phyloP scores from a whole-genome alignment of 352 stramenopile genomes.

The Pythium rishiriense region DNA sequence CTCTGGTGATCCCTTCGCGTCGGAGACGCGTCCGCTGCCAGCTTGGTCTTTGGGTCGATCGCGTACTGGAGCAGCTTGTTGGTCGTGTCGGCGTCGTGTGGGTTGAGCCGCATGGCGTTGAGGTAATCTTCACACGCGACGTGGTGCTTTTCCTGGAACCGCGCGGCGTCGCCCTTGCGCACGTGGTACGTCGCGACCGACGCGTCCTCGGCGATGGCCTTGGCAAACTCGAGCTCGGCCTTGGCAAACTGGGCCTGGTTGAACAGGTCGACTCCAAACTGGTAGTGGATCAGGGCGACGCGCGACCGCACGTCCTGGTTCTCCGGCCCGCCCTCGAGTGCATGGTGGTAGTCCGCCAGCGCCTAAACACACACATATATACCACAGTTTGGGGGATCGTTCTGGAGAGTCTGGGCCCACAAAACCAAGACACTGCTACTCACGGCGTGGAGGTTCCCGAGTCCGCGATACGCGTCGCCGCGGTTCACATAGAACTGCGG shows the following conservation, averaged over 20 bases:
- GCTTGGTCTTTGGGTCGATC: conserved; percentile 15
- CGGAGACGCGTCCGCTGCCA: neutral
- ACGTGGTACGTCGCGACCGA: conserved; percentile 62
- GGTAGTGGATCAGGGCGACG: conserved; percentile 76
- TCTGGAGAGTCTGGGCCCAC: too few relatives aligned
- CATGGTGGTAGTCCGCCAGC: conserved; percentile 77
- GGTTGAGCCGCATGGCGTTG: conserved; percentile 48
- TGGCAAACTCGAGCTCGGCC: conserved; percentile 71
- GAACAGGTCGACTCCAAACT: conserved; percentile 81
- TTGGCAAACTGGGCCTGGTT: conserved; percentile 73
- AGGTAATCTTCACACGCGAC: conserved; percentile 54
- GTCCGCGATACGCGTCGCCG: conserved; percentile 70
- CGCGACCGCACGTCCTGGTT: conserved; percentile 54
- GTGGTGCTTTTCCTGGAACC: conserved; percentile 72
- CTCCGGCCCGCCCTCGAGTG: conserved; percentile 56
- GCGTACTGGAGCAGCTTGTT: conserved; percentile 68
- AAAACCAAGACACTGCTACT: neutral
- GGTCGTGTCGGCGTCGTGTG: conserved; percentile 56
- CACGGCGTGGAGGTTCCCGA: conserved; percentile 69
- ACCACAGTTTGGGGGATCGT: too few relatives aligned
- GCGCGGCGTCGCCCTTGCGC: conserved; percentile 68
- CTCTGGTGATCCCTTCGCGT: neutral
- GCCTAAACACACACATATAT: conserved; percentile 48
- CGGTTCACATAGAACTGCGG: conserved; percentile 66
- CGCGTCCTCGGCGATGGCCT: conserved; percentile 56